Evolutionary conservation across 345 rosid genomes (phyloP).

Genomic region (Cochlearia excelsa): DNA sequence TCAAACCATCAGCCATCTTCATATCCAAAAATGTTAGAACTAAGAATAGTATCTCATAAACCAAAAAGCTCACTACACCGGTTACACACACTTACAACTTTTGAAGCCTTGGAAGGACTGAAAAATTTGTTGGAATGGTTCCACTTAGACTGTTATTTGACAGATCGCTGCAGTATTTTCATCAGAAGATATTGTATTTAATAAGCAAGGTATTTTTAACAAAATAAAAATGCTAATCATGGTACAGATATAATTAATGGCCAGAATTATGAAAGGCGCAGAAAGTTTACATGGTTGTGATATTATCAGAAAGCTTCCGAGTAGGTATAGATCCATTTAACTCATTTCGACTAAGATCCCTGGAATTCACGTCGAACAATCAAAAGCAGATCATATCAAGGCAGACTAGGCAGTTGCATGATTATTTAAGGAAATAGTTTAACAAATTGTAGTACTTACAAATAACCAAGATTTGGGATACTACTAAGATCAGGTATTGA

Average conservation of each 20-base stretch:
- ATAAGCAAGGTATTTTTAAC: slow-evolving; percentile 2
- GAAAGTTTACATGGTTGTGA: slow-evolving; percentile 81
- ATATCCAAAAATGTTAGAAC: slow-evolving; percentile 9
- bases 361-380: slow-evolving; percentile 37
- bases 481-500: slow-evolving; percentile 79
- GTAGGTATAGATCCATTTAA: slow-evolving; percentile 73
- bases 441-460: slow-evolving; percentile 50
- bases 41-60: slow-evolving; percentile 16
- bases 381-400: slow-evolving; percentile 14
- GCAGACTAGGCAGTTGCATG: slow-evolving; percentile 6
- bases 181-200: slow-evolving; percentile 19
- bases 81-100: slow-evolving; percentile 51
- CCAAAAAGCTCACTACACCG: background rate
- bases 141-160: slow-evolving; percentile 73
- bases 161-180: slow-evolving; percentile 52
- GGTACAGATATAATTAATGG: slow-evolving; percentile 1
- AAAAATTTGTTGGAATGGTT: slow-evolving; percentile 61
- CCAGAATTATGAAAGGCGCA: slow-evolving; percentile 13
- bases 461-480: slow-evolving; percentile 70
- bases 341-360: slow-evolving; percentile 82
- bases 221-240: slow-evolving; percentile 3
- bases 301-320: slow-evolving; percentile 54
- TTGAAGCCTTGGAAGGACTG: slow-evolving; percentile 67
- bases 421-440: slow-evolving; percentile 15
- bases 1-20: slow-evolving; percentile 25